phyloP scores from a whole-genome alignment of 495 filamentous ascomycete species.

The Daldinia grandis region DNA sequence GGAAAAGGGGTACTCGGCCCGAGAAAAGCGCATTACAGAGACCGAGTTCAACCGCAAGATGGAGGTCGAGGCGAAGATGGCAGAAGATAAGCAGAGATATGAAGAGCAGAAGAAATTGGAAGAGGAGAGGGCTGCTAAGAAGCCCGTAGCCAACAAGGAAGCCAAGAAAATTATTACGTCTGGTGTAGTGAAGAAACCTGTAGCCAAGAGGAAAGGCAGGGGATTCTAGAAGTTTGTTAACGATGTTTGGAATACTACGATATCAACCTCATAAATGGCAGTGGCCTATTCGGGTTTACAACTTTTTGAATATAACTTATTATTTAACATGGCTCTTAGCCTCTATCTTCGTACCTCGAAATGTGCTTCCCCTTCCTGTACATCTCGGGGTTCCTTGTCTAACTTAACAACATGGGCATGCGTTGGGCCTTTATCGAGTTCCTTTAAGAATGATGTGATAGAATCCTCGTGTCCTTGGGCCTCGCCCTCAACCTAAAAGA shows the following conservation, averaged over 20 bases:
- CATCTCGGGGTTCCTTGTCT: constrained; percentile 70
- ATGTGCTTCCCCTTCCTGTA: constrained; percentile 67
- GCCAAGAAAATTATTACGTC: constrained; percentile 62
- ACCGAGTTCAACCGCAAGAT: constrained; percentile 93
- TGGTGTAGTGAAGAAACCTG: constrained; percentile 70
- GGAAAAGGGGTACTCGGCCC: constrained; percentile 94
- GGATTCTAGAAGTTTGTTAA: constrained; percentile 53
- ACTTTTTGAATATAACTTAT: not conserved
- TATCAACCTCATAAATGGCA: not conserved
- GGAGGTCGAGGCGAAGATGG: constrained; percentile 96
- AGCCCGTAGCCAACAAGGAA: constrained; percentile 50
- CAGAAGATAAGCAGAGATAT: constrained; percentile 79
- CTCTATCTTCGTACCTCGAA: constrained; percentile 64
- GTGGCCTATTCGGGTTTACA: not conserved
- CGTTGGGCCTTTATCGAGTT: constrained; percentile 76
- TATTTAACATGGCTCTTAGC: not conserved
- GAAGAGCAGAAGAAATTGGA: constrained; percentile 65
- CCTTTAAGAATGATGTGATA: constrained; percentile 74
- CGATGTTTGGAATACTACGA: constrained; percentile 19
- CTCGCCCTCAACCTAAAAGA: constrained; percentile 82
- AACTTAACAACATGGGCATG: constrained; percentile 74
- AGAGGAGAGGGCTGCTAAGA: constrained; percentile 57
- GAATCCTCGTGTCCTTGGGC: constrained; percentile 75
- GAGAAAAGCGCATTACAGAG: constrained; percentile 89
- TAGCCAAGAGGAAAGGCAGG: constrained; percentile 63